phyloP scores from a whole-genome alignment of 495 filamentous ascomycete genomes.

The Glonium stellatum region DNA sequence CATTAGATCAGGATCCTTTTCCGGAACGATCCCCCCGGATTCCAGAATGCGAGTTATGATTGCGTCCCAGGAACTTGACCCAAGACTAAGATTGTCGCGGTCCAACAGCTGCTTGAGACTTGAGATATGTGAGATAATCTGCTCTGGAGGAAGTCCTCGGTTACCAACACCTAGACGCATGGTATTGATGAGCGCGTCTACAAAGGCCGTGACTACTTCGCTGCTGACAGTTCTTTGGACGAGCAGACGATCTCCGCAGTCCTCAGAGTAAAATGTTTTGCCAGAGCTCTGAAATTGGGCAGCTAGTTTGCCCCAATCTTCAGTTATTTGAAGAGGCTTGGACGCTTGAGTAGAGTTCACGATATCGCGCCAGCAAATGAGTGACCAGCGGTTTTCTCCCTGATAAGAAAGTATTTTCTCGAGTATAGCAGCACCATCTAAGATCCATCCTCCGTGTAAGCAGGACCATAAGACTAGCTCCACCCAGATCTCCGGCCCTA shows the following conservation, averaged over 20 bases:
- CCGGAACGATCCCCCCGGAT: constrained; percentile 38
- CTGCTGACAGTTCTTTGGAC: constrained; percentile 47
- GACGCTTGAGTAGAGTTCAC: constrained; percentile 8
- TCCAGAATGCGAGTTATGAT: constrained; percentile 49
- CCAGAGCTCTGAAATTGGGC: neutral
- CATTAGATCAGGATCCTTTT: constrained; percentile 39
- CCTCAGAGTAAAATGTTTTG: neutral
- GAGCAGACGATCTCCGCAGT: constrained; percentile 6
- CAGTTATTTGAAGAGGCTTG: neutral
- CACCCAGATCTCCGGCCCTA: constrained; percentile 57
- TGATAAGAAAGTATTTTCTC: constrained; percentile 33
- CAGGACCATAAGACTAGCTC: constrained; percentile 63
- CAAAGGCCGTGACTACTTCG: constrained; percentile 50
- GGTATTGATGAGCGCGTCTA: constrained; percentile 46
- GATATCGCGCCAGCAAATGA: constrained; percentile 36
- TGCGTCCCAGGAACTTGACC: constrained; percentile 40
- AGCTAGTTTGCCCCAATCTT: neutral
- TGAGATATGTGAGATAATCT: constrained; percentile 25
- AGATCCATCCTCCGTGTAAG: constrained; percentile 53
- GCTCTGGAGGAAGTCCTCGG: constrained; percentile 18
- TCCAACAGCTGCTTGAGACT: constrained; percentile 36
- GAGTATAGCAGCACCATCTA: constrained; percentile 48
- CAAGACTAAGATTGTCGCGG: constrained; percentile 28
- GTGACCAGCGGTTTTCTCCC: constrained; percentile 29
- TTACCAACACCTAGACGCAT: constrained; percentile 32